These are phyloP conservation scores for Aspergillus sclerotialis DNA, from an alignment of 2,329 filamentous ascomycete species.

Conservation along the genomic window DNA sequence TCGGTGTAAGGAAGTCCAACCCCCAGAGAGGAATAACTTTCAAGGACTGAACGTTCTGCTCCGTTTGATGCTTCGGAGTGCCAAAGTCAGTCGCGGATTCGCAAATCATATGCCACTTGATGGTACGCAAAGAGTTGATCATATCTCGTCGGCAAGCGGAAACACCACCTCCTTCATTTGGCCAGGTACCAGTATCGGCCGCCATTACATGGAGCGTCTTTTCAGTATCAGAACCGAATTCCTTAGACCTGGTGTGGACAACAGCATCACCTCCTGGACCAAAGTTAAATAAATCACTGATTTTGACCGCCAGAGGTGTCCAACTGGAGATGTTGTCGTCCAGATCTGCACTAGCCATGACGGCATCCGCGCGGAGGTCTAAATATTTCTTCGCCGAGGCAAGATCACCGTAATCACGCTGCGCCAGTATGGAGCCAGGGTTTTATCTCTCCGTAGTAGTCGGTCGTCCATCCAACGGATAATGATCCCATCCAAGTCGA, in stretches of 20 bases:
- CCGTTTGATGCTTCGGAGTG: constrained; percentile 49
- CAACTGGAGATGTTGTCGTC: constrained; percentile 47
- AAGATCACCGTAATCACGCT: constrained; percentile 39
- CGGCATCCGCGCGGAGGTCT: constrained; percentile 40
- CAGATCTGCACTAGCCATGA: constrained; percentile 47
- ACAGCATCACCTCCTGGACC: constrained; percentile 48
- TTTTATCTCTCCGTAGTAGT: constrained; percentile 40
- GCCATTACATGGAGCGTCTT: constrained; percentile 47
- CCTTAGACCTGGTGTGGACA: constrained; percentile 43
- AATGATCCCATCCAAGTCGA: constrained; percentile 42
- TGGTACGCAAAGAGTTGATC: constrained; percentile 47
- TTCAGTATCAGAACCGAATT: constrained; percentile 43
- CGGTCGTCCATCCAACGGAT: constrained; percentile 47
- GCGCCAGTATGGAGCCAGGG: constrained; percentile 41
- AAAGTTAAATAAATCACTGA: constrained; percentile 47
- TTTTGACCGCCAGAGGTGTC: constrained; percentile 46
- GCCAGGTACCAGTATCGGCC: constrained; percentile 48
- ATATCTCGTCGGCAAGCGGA: constrained; percentile 50
- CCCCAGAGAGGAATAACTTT: constrained; percentile 51
- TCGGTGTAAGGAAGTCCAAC: constrained; percentile 46
- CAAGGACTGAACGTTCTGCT: constrained; percentile 49
- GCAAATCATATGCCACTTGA: constrained; percentile 50
- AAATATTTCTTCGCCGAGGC: constrained; percentile 39
- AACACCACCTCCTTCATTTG: constrained; percentile 48
- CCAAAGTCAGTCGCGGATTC: constrained; percentile 52